Percentiles rank a stretch among this genome's conserved stretches.
Evolutionary conservation across 2,329 filamentous ascomycete species (phyloP).

Genomic region (Colletotrichum higginsianum): DNA sequence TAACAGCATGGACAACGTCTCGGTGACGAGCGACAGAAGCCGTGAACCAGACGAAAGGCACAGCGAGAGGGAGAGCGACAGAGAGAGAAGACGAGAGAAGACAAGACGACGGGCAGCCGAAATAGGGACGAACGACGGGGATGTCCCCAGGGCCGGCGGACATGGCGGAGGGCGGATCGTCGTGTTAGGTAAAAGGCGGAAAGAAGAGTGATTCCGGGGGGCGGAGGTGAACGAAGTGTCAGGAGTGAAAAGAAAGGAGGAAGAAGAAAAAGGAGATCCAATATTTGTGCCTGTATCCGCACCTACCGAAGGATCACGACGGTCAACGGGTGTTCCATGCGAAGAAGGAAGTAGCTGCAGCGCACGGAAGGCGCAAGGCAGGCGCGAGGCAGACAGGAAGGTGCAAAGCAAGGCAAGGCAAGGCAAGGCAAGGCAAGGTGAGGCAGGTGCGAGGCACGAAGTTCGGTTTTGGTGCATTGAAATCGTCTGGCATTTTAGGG

Average conservation of each 20-base stretch:
- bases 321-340: constrained; percentile 17
- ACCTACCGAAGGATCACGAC: neutral
- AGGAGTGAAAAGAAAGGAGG: neutral
- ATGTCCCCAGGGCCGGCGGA: neutral
- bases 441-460: constrained; percentile 4
- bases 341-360: constrained; percentile 4
- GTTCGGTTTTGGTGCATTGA: neutral
- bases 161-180: constrained; percentile 2
- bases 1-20: constrained; percentile 24
- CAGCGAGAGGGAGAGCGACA: no score
- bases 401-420: neutral
- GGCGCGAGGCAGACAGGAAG: neutral
- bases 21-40: neutral
- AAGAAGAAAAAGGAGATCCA: neutral
- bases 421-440: neutral
- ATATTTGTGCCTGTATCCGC: constrained; percentile 3
- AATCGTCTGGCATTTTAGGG: neutral
- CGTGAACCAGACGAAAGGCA: constrained; percentile 32
- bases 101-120: constrained; percentile 2
- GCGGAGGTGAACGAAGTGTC: no score
- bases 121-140: constrained; percentile 36
- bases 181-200: no score
- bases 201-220: no score
- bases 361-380: neutral
- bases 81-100: constrained; percentile 31